phyloP scores from a whole-genome alignment of 768 basidiomycete genomes.

The Exidia glandulosa region DNA sequence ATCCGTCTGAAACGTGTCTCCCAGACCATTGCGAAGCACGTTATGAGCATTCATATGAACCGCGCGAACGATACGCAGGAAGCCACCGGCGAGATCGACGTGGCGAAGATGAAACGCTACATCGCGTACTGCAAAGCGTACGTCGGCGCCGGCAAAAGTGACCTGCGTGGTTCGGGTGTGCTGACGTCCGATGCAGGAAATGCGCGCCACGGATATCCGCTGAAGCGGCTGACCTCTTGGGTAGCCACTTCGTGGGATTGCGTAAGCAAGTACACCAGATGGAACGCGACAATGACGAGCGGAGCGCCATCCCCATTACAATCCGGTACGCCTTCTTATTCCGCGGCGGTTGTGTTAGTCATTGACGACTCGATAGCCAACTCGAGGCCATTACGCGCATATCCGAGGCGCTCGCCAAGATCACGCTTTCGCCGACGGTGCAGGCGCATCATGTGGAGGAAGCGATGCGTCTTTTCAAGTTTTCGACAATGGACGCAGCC shows the following conservation, averaged over 20 bases:
- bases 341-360: neutral
- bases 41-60: conserved; percentile 99
- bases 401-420: conserved; percentile 91
- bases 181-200: conserved; percentile 45
- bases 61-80: conserved; percentile 56
- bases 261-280: conserved; percentile 92
- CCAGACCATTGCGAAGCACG: conserved; percentile 90
- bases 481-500: conserved; percentile 98
- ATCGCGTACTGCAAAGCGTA: conserved; percentile 94
- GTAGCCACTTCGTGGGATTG: conserved; percentile 87
- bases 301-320: conserved; percentile 97
- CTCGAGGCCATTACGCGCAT: conserved; percentile 98
- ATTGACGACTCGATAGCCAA: conserved; percentile 45
- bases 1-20: conserved; percentile 3
- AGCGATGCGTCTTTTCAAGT: conserved; percentile 95
- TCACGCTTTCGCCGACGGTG: conserved; percentile 79
- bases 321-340: conserved; percentile 55
- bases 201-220: conserved; percentile 89
- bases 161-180: neutral
- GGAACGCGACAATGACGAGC: conserved; percentile 92
- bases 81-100: conserved; percentile 75
- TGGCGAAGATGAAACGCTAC: conserved; percentile 98
- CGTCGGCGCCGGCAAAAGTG: conserved; percentile 8
- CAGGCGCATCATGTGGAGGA: conserved; percentile 94
- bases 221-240: conserved; percentile 93